These are phyloP conservation scores for Rhytidhysteron rufulum DNA, from an alignment of 2,329 filamentous ascomycete genomes.

Conservation along the genomic window DNA sequence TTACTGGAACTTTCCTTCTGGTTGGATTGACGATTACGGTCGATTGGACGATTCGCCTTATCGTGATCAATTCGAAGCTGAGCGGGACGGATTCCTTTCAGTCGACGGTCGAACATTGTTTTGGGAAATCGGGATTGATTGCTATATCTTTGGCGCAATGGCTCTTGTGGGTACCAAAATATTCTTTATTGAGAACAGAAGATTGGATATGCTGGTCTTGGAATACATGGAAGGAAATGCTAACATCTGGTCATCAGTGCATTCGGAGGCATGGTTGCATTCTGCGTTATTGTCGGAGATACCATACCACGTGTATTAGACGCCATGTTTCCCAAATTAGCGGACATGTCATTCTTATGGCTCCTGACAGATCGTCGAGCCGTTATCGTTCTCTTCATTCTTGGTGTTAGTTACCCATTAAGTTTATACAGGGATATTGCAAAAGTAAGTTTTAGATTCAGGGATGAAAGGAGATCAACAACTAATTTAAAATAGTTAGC, in stretches of 20 bases:
- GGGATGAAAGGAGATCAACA: constrained; percentile 3
- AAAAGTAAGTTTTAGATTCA: constrained; percentile 60
- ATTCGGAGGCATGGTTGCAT: constrained; percentile 97
- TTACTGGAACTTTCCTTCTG: constrained; percentile 75
- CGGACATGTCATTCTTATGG: constrained; percentile 71
- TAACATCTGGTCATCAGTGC: constrained; percentile 49
- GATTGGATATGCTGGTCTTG: too few relatives aligned
- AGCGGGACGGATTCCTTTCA: constrained; percentile 93
- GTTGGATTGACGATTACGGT: constrained; percentile 76
- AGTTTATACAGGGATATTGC: constrained; percentile 95
- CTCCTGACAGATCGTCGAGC: constrained; percentile 76
- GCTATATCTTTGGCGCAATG: constrained; percentile 92
- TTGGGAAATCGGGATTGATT: constrained; percentile 80
- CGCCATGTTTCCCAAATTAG: constrained; percentile 75
- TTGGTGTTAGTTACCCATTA: constrained; percentile 84
- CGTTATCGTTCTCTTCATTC: constrained; percentile 81
- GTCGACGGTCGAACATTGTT: constrained; percentile 92
- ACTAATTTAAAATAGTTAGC: constrained; percentile 63
- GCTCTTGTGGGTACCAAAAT: constrained; percentile 71
- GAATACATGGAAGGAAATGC: constrained; percentile 4
- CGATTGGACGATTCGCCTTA: constrained; percentile 96
- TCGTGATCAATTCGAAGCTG: constrained; percentile 96
- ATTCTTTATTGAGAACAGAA: too few relatives aligned
- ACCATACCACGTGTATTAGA: constrained; percentile 86
- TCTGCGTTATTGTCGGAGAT: constrained; percentile 95